Evolutionary conservation across 139 green algal species (phyloP), one percentile per base, ranked within the genome.

Genomic region (Chloropicon primus): DNA sequence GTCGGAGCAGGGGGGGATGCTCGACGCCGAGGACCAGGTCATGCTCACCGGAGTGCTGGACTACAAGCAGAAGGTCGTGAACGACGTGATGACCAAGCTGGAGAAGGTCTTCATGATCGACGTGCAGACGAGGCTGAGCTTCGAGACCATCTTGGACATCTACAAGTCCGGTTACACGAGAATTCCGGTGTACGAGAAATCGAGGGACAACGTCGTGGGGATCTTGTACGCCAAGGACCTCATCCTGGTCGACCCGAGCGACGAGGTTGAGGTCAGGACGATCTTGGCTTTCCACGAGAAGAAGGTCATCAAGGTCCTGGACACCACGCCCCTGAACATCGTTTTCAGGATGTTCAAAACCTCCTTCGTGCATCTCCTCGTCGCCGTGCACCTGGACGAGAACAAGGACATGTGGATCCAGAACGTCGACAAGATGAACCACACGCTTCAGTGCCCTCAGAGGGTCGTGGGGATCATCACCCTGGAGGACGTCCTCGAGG

Each of bases 1-100:
- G 3, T 72, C 82, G 62, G 24, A 80, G 21, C 82, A 86, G 74
- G 84, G 72, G 25, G 87, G 83, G 21, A 74, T 91, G 2, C 88
- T 81, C 5, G 27, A 54, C 0, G 88, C 90, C 26, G 41, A 62
- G 41, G 90, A 94, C 79, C 78, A 90, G 22, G 76, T 27, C 54
- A 82, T 93, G 74, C 86, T 94, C 74, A 85, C 83, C 28, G 92
- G 93, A 0, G 94, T 90, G 3, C 82, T 98, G 27, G 93, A 98
- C 28, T 91, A 91, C 78, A 93, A 90, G 0, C 78, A 86, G 79
- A 97, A 97, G 86, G 91, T 81, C 0, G 93, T 92, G 0, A 27
- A 71, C 26, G 72, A 86, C n/a, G 85, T 87, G 26, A 96, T 97
- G 90, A 98, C 94, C 0, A 88, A 88, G 2, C 71, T 97, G 27